Conservation (phyloP, 2,329 filamentous ascomycete species). For the Aspergillus fijiensis region DNA sequence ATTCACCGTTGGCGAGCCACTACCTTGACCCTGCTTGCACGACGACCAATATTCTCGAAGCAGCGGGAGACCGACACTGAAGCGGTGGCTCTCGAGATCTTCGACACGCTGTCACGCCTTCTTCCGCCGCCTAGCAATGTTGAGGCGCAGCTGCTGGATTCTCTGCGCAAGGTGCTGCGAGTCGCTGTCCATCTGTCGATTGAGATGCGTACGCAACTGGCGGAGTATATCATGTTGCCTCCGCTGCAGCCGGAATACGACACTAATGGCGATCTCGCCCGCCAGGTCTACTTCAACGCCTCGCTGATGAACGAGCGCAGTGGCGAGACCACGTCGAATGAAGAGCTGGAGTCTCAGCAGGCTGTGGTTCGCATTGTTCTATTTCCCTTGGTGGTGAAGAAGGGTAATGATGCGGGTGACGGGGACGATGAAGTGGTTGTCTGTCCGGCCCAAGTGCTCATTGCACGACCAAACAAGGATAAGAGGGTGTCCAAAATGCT, state of each 20-base stretch:
- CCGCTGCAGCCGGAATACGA: slow-evolving; percentile 94
- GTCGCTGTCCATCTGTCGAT: slow-evolving; percentile 87
- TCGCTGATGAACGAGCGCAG: slow-evolving; percentile 92
- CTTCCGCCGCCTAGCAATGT: slow-evolving; percentile 82
- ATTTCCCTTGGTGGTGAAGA: slow-evolving; percentile 95
- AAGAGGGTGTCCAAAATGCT: slow-evolving; percentile 39
- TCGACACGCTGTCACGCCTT: slow-evolving; percentile 77
- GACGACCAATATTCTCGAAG: slow-evolving; percentile 72
- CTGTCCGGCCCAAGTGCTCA: slow-evolving; percentile 88
- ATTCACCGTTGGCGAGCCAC: slow-evolving; percentile 97
- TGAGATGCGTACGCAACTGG: slow-evolving; percentile 95
- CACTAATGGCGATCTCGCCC: slow-evolving; percentile 81
- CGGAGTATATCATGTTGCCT: slow-evolving; percentile 98
- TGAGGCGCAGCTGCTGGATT: slow-evolving; percentile 76
- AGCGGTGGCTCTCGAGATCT: slow-evolving; percentile 89
- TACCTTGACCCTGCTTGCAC: slow-evolving; percentile 83
- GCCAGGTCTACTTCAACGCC: slow-evolving; percentile 88
- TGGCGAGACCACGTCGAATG: slow-evolving; percentile 67
- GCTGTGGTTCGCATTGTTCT: slow-evolving; percentile 87
- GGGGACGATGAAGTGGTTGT: slow-evolving; percentile 95
- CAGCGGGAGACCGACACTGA: slow-evolving; percentile 90
- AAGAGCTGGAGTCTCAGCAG: slow-evolving; percentile 73
- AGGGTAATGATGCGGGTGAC: slow-evolving; percentile 81
- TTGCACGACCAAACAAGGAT: slow-evolving; percentile 57
- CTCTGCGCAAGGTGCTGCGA: slow-evolving; percentile 81